Evolutionary conservation across 2,329 filamentous ascomycete genomes (phyloP).

Genomic region (Elsinoe fawcettii): DNA sequence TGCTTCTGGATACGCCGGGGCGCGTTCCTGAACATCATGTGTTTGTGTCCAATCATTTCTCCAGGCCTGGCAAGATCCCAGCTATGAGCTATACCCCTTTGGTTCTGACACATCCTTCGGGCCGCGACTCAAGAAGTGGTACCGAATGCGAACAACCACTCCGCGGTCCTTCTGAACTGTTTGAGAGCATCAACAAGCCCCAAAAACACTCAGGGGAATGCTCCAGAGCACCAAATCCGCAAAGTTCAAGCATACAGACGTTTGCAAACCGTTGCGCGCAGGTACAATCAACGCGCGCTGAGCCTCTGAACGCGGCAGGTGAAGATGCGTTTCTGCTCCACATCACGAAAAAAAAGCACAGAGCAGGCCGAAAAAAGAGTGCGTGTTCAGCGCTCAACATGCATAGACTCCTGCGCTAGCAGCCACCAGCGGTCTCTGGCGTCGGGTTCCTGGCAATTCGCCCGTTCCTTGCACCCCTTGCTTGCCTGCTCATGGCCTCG

Average conservation of each 20-base stretch:
- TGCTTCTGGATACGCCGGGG: neutral
- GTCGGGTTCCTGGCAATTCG: neutral
- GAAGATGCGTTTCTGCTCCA: slow-evolving; percentile 13
- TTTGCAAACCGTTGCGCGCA: neutral
- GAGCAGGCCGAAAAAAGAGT: slow-evolving; percentile 2
- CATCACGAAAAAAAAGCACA: slow-evolving; percentile 12
- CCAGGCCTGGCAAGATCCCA: neutral
- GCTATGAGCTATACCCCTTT: neutral
- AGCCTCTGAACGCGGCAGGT: slow-evolving; percentile 9
- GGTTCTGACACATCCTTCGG: neutral
- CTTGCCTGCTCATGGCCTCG: slow-evolving; percentile 1
- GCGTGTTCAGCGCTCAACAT: slow-evolving; percentile 13
- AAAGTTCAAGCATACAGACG: neutral
- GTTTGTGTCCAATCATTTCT: neutral
- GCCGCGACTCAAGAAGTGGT: slow-evolving; percentile 5
- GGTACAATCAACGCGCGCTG: neutral
- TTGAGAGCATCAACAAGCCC: slow-evolving; percentile 12
- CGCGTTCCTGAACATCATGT: slow-evolving; percentile 9
- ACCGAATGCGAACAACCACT: slow-evolving; percentile 10
- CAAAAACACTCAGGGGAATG: slow-evolving; percentile 3
- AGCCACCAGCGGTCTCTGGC: neutral
- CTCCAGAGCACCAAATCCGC: neutral
- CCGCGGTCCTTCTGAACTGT: slow-evolving; percentile 8
- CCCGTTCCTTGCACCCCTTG: neutral
- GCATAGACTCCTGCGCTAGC: slow-evolving; percentile 12